Conservation (phyloP, 1,139 yeast species). For the Scheffersomyces segobiensis region DNA sequence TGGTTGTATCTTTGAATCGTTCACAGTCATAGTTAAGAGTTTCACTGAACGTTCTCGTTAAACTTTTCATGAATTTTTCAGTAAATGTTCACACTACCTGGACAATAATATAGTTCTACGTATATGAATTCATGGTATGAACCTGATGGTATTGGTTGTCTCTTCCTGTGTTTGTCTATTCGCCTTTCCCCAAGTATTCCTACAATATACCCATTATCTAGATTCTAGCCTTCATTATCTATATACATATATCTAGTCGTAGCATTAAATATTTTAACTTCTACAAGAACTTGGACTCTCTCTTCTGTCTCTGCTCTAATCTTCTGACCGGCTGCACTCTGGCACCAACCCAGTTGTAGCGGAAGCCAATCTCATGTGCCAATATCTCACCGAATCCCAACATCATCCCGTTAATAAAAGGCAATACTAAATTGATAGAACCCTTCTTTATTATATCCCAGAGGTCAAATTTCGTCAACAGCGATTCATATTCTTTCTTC, state of each 20-base stretch:
- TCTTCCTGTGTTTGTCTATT: neutral
- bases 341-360: conserved; percentile 78
- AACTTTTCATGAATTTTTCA: neutral
- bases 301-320: conserved; percentile 20
- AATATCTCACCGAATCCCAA: conserved; percentile 94
- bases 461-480: conserved; percentile 8
- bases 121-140: neutral
- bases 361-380: conserved; percentile 90
- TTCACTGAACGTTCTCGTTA: neutral
- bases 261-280: neutral
- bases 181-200: neutral
- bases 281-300: conserved; percentile 14
- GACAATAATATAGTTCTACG: no score
- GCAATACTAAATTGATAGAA: conserved; percentile 76
- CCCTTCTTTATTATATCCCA: conserved; percentile 48
- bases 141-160: neutral
- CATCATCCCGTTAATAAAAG: conserved; percentile 93
- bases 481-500: neutral
- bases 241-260: neutral
- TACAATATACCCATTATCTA: neutral
- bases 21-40: neutral
- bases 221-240: neutral
- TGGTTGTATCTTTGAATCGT: neutral
- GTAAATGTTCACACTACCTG: neutral
- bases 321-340: conserved; percentile 50